Percentiles rank a stretch among this genome's conserved stretches.
These are phyloP conservation scores for Paecilomyces sp. DNA, from an alignment of 2,329 filamentous ascomycete genomes.

Conservation along the genomic window DNA sequence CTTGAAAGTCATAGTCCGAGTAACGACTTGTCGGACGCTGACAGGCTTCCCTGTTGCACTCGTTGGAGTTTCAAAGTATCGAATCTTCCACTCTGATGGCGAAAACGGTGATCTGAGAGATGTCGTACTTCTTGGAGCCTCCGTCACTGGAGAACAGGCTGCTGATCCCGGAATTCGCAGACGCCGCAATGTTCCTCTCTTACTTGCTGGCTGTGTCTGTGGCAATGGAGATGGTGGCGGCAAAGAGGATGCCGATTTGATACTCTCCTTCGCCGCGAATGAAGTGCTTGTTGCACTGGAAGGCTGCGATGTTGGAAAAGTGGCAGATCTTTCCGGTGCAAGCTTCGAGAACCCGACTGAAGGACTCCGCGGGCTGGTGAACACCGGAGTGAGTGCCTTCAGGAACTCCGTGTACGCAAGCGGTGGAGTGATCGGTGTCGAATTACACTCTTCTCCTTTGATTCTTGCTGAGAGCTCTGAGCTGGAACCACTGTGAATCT, in stretches of 20 bases:
- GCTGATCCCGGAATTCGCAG: slow-evolving; percentile 75
- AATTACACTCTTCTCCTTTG: slow-evolving; percentile 61
- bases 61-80: slow-evolving; percentile 55
- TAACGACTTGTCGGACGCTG: slow-evolving; percentile 81
- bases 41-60: slow-evolving; percentile 58
- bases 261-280: slow-evolving; percentile 48
- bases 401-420: slow-evolving; percentile 89
- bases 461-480: slow-evolving; percentile 53
- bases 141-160: slow-evolving; percentile 55
- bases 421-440: slow-evolving; percentile 87
- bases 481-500: slow-evolving; percentile 51
- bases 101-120: slow-evolving; percentile 68
- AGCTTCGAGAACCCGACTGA: slow-evolving; percentile 45
- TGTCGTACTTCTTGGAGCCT: slow-evolving; percentile 62
- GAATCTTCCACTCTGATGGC: slow-evolving; percentile 69
- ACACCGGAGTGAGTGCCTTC: slow-evolving; percentile 65
- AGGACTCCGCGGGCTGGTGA: slow-evolving; percentile 62
- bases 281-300: slow-evolving; percentile 30
- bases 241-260: slow-evolving; percentile 52
- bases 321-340: slow-evolving; percentile 19
- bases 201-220: slow-evolving; percentile 51
- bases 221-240: slow-evolving; percentile 54
- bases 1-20: slow-evolving; percentile 89
- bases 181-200: slow-evolving; percentile 50
- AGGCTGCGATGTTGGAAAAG: slow-evolving; percentile 30